phyloP scores from a whole-genome alignment of 2,329 filamentous ascomycete genomes.

The Diaporthe ilicicola region DNA sequence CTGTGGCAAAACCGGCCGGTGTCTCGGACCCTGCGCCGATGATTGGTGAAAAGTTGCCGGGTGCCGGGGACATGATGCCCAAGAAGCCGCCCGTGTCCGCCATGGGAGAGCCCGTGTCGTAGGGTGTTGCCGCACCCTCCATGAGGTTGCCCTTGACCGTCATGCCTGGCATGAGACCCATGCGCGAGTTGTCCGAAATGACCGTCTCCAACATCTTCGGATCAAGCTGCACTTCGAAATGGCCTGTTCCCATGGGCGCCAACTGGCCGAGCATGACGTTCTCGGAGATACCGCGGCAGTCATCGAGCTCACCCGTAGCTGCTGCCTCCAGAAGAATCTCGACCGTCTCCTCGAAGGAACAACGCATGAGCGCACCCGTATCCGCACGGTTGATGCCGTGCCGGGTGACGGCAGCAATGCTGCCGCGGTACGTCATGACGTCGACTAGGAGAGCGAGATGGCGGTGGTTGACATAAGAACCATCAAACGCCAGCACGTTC shows the following conservation, averaged over 20 bases:
- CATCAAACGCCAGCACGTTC: conserved; percentile 94
- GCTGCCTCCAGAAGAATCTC: conserved; percentile 97
- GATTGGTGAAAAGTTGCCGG: conserved; percentile 79
- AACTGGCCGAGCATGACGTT: conserved; percentile 98
- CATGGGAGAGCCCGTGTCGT: conserved; percentile 87
- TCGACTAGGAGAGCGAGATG: conserved; percentile 95
- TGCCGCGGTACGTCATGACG: conserved; percentile 96
- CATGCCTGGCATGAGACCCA: conserved; percentile 82
- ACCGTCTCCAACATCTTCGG: conserved; percentile 96
- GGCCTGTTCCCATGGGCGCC: conserved; percentile 95
- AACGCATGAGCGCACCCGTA: conserved; percentile 98
- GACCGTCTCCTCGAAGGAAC: conserved; percentile 99
- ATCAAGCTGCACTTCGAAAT: conserved; percentile 93
- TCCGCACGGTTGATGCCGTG: conserved; percentile 99
- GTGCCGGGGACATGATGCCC: conserved; percentile 69
- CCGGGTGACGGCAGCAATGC: conserved; percentile 94
- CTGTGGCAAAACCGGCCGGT: conserved; percentile 71
- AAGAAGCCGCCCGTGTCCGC: conserved; percentile 71
- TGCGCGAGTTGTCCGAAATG: conserved; percentile 89
- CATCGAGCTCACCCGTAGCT: conserved; percentile 92
- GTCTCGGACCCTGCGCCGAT: conserved; percentile 77
- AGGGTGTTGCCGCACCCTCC: conserved; percentile 90
- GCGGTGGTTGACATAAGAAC: conserved; percentile 99
- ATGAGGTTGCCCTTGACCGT: conserved; percentile 77
- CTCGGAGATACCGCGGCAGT: conserved; percentile 97